These are phyloP conservation scores for Kodamaea nitidulidarum DNA, from an alignment of 805 yeast genomes.

Conservation along the genomic window DNA sequence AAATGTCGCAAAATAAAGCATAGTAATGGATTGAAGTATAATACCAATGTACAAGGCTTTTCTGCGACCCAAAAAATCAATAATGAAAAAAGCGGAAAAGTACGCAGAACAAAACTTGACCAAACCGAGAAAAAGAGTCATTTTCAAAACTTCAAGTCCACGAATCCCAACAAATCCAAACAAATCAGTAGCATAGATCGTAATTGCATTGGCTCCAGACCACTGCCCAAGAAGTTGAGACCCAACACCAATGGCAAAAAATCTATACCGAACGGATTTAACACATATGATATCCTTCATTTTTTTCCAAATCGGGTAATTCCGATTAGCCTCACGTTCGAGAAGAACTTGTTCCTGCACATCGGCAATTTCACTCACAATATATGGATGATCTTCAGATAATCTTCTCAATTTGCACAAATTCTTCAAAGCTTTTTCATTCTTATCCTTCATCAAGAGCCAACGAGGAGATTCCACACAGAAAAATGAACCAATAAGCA, in stretches of 20 bases:
- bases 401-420: constrained; percentile 19
- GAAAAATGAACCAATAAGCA: constrained; percentile 19
- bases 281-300: constrained; percentile 15
- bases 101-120: constrained; percentile 22
- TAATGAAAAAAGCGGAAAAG: constrained; percentile 21
- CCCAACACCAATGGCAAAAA: constrained; percentile 17
- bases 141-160: constrained; percentile 19
- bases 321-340: constrained; percentile 18
- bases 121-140: constrained; percentile 23
- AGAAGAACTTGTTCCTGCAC: constrained; percentile 19
- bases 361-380: constrained; percentile 22
- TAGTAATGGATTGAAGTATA: constrained; percentile 15
- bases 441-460: constrained; percentile 17
- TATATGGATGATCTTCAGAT: constrained; percentile 22
- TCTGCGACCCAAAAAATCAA: constrained; percentile 22
- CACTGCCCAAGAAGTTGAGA: constrained; percentile 24
- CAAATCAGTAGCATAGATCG: constrained; percentile 22
- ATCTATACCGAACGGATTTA: constrained; percentile 20
- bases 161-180: constrained; percentile 19
- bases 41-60: constrained; percentile 21
- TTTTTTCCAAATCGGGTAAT: constrained; percentile 11
- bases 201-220: constrained; percentile 25
- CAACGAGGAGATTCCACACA: constrained; percentile 23
- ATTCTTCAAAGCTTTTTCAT: constrained; percentile 17
- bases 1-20: constrained; percentile 21